Conservation (phyloP, 768 basidiomycete genomes). For the Pseudohyphozyma bogoriensis region DNA sequence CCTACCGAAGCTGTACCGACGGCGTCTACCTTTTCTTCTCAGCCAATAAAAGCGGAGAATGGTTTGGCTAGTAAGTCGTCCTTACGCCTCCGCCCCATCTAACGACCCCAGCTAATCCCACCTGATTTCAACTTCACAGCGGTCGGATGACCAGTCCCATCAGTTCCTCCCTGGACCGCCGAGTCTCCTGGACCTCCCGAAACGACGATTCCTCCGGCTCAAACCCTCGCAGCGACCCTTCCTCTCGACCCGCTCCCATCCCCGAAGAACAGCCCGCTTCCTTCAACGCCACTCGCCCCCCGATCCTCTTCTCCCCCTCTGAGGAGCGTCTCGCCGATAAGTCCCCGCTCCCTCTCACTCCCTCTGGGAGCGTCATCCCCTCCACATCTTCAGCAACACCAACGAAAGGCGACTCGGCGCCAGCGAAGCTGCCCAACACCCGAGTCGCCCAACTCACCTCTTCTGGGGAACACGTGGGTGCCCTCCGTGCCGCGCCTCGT, state of each 20-base stretch:
- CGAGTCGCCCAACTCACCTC: background rate
- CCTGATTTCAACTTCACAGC: background rate
- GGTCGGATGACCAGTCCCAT: slow-evolving; percentile 54
- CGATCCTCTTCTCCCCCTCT: slow-evolving; percentile 29
- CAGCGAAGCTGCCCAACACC: background rate
- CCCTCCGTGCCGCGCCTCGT: too few species aligned
- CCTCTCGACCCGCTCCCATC: slow-evolving; percentile 11
- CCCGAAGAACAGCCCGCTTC: slow-evolving; percentile 22
- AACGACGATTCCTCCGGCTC: background rate
- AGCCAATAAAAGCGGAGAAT: slow-evolving; percentile 88
- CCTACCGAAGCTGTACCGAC: slow-evolving; percentile 78
- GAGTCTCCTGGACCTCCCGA: slow-evolving; percentile 8
- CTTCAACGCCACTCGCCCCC: slow-evolving; percentile 7
- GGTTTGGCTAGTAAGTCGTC: slow-evolving; percentile 61
- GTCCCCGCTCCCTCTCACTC: slow-evolving; percentile 5
- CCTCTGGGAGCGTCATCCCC: background rate
- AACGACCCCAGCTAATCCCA: background rate
- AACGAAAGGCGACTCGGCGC: too few species aligned
- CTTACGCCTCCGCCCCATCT: slow-evolving; percentile 1
- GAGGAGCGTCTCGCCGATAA: slow-evolving; percentile 26
- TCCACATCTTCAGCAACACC: background rate
- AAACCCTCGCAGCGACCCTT: background rate
- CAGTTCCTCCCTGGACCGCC: background rate
- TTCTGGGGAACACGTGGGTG: too few species aligned
- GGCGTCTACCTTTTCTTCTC: slow-evolving; percentile 79